Evolutionary conservation across 768 basidiomycete genomes (phyloP).

Genomic region (Tephrocybe sp.): DNA sequence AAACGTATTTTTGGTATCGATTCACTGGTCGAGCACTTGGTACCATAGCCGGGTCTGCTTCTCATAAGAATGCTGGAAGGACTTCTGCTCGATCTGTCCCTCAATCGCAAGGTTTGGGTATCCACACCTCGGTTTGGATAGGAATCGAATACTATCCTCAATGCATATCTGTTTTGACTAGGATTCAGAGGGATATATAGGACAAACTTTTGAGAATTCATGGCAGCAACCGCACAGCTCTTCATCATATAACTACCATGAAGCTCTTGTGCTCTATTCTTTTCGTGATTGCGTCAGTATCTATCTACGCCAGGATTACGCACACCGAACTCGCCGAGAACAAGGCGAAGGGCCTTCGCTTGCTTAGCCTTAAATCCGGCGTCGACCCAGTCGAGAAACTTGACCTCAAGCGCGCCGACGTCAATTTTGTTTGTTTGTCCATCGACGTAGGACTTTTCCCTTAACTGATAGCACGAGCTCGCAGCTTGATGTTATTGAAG

Average conservation of each 20-base stretch:
- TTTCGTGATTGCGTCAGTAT: neutral
- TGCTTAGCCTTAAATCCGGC: constrained; percentile 27
- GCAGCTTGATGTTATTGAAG: constrained; percentile 4
- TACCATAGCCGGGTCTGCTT: too few species aligned
- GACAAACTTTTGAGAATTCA: too few species aligned
- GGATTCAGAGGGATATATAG: too few species aligned
- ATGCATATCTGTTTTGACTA: too few species aligned
- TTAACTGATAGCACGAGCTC: neutral
- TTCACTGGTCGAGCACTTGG: too few species aligned
- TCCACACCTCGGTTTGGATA: too few species aligned
- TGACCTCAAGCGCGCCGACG: constrained; percentile 22
- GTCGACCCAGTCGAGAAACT: constrained; percentile 30
- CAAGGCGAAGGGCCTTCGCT: constrained; percentile 29
- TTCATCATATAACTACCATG: neutral
- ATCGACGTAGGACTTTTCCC: neutral
- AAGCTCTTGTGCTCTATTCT: neutral
- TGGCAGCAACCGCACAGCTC: too few species aligned
- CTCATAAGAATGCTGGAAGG: too few species aligned
- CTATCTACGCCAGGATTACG: constrained; percentile 15
- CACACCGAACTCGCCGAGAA: constrained; percentile 24
- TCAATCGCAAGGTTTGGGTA: too few species aligned
- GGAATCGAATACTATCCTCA: too few species aligned
- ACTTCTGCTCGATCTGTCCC: too few species aligned
- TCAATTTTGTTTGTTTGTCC: constrained; percentile 25
- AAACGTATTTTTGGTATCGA: too few species aligned